Conservation (phyloP, 148 eudicot species). For the Silene latifolia region DNA sequence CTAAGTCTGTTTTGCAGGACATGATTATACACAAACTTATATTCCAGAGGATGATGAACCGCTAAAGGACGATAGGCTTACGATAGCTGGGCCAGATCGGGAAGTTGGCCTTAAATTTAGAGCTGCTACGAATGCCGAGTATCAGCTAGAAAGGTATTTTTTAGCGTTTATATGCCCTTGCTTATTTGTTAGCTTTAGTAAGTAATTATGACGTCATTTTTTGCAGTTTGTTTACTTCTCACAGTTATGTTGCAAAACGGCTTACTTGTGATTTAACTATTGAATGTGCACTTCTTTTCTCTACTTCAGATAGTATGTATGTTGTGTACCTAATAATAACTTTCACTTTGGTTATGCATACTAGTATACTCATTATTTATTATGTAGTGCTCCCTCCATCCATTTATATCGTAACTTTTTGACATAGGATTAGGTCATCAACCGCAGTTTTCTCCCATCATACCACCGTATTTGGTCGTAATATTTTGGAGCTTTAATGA, state of each 20-base stretch:
- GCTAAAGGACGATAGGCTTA: slow-evolving; percentile 38
- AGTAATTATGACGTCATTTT: neutral
- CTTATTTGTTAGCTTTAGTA: neutral
- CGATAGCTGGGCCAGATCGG: slow-evolving; percentile 33
- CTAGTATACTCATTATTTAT: too few relatives aligned
- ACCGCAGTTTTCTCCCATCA: too few relatives aligned
- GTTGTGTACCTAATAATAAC: neutral
- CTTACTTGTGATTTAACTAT: neutral
- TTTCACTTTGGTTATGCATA: neutral
- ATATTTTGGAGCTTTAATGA: too few relatives aligned
- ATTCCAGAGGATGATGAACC: slow-evolving; percentile 51
- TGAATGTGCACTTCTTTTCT: neutral
- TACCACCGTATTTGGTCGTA: too few relatives aligned
- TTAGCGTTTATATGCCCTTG: neutral
- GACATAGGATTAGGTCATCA: too few relatives aligned
- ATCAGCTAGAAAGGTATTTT: slow-evolving; percentile 65
- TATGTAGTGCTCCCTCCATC: too few relatives aligned
- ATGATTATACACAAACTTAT: slow-evolving; percentile 59
- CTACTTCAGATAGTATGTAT: neutral
- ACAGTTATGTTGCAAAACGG: neutral
- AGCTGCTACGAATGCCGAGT: slow-evolving; percentile 56
- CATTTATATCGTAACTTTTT: too few relatives aligned
- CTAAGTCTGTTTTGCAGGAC: slow-evolving; percentile 39
- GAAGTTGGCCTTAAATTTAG: slow-evolving; percentile 71
- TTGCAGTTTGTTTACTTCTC: neutral